Base-by-base conservation (phyloP, 2,329 filamentous ascomycete genomes). In the Ophidiomyces ophidiicola region DNA sequence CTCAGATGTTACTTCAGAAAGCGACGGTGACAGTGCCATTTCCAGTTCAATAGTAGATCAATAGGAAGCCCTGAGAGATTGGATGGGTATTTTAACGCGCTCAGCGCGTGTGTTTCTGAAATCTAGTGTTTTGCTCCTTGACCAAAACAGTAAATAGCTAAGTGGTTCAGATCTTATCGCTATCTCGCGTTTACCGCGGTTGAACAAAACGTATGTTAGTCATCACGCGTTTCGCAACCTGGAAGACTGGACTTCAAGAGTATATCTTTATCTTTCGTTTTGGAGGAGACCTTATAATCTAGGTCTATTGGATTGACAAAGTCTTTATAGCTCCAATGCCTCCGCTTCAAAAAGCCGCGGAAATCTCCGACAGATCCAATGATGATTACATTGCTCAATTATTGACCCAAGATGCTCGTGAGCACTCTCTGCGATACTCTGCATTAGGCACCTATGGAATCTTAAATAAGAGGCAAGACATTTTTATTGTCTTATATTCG, bases 311-410 rank as follows among this genome's bases (percentile, higher is more conserved):
- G n/a, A n/a, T n/a, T n/a, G n/a, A n/a, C n/a, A n/a, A n/a, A n/a
- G n/a, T n/a, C n/a, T n/a, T n/a, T n/a, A n/a, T 30, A 4, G 4
- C 2, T 18, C 33, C 24, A 15, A 48, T 46, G 44, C 32, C 42
- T 19, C 19, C 24, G 8, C 11, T 18, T 15, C 18, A 6, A 5
- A 30, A 36, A n/a, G 23, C 12, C 12, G n/a, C 25, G 8, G 20
- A 30, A 2, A 5, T n/a, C 19, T 14, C 24, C 14, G 21, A 36
- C n/a, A 26, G 32, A 41, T 35, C 39, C 37, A 60, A 66, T 42
- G 83, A 92, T 55, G 80, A 84, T 36, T 85, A 86, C 53, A 77
- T 94, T 46, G 84, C 84, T 11, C 71, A 72, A 33, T 66, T 94
- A n/a, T 69, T 96, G 24, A 74, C 78, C 36, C 75, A 81, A 49